Base-by-base conservation (phyloP, 768 basidiomycete species). In the Agrocybe praecox region DNA sequence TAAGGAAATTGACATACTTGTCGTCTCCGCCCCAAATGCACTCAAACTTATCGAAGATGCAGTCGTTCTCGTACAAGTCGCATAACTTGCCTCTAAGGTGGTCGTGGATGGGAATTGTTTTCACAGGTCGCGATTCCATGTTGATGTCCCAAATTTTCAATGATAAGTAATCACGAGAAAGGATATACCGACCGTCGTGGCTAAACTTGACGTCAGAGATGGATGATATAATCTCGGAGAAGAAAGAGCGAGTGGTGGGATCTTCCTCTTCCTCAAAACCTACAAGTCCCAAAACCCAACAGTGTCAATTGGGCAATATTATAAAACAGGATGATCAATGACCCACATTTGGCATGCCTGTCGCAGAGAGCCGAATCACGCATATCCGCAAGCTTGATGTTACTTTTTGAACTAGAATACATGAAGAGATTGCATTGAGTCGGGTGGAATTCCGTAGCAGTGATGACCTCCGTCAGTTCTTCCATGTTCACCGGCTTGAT, bases 401-500 rank as follows among this genome's bases (percentile, higher is more conserved):
- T 98, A 66, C 95, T 96, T 76, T 98, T 98, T 57, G 97, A 98
- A 76, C 94, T 96, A 60, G 96, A 98, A 73, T 98, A 99, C 95
- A 98, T 97, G 80, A 99, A 98, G 49, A 93, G 79, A 73, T 98
- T 98, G 87, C 97, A 98, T 61, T 96, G 92, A 52, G 86, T 83
- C 29, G 97, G 97, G 70, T 98, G 97, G 75, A 99, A 98, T 75
- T 99, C 97, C 47, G 97, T 94, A 11, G 96, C 94, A n/a, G 97
- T 99, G 73, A 99, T 98, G 70, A 99, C 97, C 72, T 99, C 97
- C 15, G 97, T 98, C 53, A 99, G 81, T 73, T 99, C 97, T 71
- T 99, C 97, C 97, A 99, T 99, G 74, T 99, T 99, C 67, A 94
- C 87, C 2, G 97, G 97, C 72, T 99, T 99, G 85, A 99, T 98